Base-by-base conservation (phyloP, 1,139 yeast species). In the Hansenula sp. region DNA sequence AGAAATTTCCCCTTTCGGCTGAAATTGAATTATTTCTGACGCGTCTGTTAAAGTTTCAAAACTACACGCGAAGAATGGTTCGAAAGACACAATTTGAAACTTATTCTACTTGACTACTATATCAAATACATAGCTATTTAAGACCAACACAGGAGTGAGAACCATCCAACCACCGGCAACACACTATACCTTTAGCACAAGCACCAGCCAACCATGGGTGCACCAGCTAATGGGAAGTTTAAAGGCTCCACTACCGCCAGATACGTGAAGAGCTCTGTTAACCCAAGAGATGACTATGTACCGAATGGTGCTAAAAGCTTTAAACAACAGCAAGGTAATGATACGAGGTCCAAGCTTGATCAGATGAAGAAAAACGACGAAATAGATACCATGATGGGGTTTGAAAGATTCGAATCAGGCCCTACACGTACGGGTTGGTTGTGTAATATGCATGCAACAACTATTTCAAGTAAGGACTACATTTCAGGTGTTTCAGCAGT, bases 381-480 rank as follows among this genome's bases (percentile, higher is more conserved):
- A 27, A 67, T 89, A 8, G 97, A 90, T 58, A 62, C 81, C 1
- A 62, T 79, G 48, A 88, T 91, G 90, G 97, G 97, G 9, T 91
- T 91, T 61, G 86, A 83, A 33, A 71, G 94, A 43, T 78, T 76
- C 45, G 91, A 85, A 45, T 72, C 79, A 31, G 90, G 94, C 0
- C 85, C 94, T 0, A 70, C 79, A 38, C 81, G 78, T 54, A 68
- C 74, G 3, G 98, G 97, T 28, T 91, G 98, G 98, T 69, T 91
- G 45, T 77, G 84, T 33, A 91, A 91, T 58, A 88, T 91, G 91
- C 95, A 86, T 65, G 70, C 84, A 8, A 76, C 88, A 2, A 76
- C 83, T 1, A 65, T 83, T 9, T 77, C 82, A 16, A 70, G 78
- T 28, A 76, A 75, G 10, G 81, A 77, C 25, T 70, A 72, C 40